Evolutionary conservation across 352 stramenopile species (phyloP).

Genomic region (Blastocystis sp.): DNA sequence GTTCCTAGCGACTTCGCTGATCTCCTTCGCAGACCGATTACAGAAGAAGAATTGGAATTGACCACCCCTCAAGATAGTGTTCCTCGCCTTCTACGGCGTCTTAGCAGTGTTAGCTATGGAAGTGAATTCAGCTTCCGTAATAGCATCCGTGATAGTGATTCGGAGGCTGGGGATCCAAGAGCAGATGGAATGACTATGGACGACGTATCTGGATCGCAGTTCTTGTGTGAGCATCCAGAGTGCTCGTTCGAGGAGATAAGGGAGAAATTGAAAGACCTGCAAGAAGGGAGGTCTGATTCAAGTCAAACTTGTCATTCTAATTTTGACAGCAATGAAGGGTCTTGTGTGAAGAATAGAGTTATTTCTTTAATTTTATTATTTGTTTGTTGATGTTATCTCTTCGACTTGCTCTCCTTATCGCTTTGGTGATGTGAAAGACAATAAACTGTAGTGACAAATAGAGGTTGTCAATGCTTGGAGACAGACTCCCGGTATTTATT

Average conservation of each 20-base stretch:
- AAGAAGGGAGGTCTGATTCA: neutral
- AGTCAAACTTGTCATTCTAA: too few species aligned
- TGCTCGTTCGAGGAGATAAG: slow-evolving; percentile 26
- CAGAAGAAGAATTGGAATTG: slow-evolving; percentile 2
- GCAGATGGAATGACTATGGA: neutral
- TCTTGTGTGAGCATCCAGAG: neutral
- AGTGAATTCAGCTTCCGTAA: slow-evolving; percentile 40
- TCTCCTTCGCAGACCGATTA: neutral
- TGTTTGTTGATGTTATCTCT: neutral
- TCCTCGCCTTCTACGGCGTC: neutral
- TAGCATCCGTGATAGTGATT: neutral
- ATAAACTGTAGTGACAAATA: neutral
- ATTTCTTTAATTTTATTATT: neutral
- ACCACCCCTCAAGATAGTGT: neutral
- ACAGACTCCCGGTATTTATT: neutral
- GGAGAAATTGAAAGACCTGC: neutral
- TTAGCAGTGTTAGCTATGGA: slow-evolving; percentile 10
- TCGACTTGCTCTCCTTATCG: neutral
- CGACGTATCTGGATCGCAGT: neutral
- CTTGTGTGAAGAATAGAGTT: neutral
- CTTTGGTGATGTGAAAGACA: neutral
- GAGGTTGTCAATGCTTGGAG: neutral
- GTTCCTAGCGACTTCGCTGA: slow-evolving; percentile 29
- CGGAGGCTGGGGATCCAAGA: neutral
- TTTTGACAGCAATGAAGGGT: neutral